Evolutionary conservation across 2,329 filamentous ascomycete genomes (phyloP).

Genomic region (Fusarium scirpi): DNA sequence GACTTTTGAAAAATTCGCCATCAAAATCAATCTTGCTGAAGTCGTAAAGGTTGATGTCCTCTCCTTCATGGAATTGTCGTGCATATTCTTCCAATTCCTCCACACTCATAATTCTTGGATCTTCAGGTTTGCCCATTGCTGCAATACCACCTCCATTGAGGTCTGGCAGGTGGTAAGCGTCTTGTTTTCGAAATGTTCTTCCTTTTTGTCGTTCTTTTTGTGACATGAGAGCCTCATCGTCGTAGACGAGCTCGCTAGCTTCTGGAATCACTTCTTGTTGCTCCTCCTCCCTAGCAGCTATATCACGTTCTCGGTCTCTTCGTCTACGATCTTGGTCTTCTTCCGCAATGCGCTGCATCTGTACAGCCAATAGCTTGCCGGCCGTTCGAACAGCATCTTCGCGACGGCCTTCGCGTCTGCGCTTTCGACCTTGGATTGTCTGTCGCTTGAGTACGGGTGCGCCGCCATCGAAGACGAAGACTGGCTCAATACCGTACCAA

Average conservation of each 20-base stretch:
- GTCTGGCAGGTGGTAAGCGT: constrained; percentile 94
- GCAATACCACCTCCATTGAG: constrained; percentile 81
- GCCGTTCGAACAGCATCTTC: constrained; percentile 95
- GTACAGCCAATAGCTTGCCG: constrained; percentile 88
- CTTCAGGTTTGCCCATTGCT: constrained; percentile 89
- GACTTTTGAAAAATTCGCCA: constrained; percentile 91
- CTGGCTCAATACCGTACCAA: constrained; percentile 94
- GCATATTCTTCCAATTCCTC: constrained; percentile 96
- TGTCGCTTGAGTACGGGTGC: constrained; percentile 91
- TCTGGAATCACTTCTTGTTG: constrained; percentile 77
- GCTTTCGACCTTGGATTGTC: constrained; percentile 84
- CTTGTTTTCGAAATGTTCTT: constrained; percentile 87
- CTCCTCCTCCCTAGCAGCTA: constrained; percentile 55
- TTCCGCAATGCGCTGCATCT: constrained; percentile 91
- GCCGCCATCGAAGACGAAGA: constrained; percentile 98
- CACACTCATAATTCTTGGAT: constrained; percentile 95
- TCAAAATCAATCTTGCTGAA: constrained; percentile 99
- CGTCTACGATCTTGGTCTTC: constrained; percentile 80
- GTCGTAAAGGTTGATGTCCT: constrained; percentile 92
- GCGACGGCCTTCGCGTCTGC: constrained; percentile 84
- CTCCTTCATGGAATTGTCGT: constrained; percentile 88
- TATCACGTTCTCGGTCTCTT: constrained; percentile 58
- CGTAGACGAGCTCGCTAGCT: constrained; percentile 81
- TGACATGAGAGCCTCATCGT: constrained; percentile 87
- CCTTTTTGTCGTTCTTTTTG: constrained; percentile 78